phyloP scores from a whole-genome alignment of 2,329 filamentous ascomycete species.

The Colletotrichum tofieldiae region DNA sequence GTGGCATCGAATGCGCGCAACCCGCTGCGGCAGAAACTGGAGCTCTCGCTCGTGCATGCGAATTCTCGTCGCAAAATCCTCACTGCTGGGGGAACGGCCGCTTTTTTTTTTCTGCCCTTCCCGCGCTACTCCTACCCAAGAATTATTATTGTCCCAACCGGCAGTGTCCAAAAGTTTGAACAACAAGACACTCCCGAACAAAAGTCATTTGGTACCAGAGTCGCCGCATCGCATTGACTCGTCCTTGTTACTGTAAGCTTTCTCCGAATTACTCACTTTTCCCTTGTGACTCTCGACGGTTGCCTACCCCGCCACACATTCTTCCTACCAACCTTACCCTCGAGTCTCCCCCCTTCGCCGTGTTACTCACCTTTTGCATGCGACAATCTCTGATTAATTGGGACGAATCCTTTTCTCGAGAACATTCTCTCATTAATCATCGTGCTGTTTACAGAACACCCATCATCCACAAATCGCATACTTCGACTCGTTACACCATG shows the following conservation, averaged over 20 bases:
- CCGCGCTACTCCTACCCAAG: constrained; percentile 19
- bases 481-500: constrained; percentile 49
- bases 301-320: constrained; percentile 41
- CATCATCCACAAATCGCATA: not conserved
- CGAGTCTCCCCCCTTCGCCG: not conserved
- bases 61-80: constrained; percentile 44
- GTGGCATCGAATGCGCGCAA: constrained; percentile 34
- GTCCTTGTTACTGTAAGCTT: constrained; percentile 15
- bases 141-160: constrained; percentile 2
- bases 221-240: constrained; percentile 21
- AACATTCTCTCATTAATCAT: not conserved
- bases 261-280: constrained; percentile 36
- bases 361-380: constrained; percentile 13
- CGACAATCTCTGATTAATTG: not conserved
- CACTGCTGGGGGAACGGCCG: constrained; percentile 32
- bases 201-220: not conserved
- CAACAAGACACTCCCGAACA: constrained; percentile 1
- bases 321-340: constrained; percentile 12
- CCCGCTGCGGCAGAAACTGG: constrained; percentile 42
- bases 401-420: not conserved
- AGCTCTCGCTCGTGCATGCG: constrained; percentile 40
- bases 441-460: constrained; percentile 1
- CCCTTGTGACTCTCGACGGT: constrained; percentile 23
- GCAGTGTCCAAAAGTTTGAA: not conserved
- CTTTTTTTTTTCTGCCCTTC: constrained; percentile 20